Evolutionary conservation across 2,329 filamentous ascomycete species (phyloP), one percentile per base, ranked within the genome.

Genomic region (Penicillium expansum): DNA sequence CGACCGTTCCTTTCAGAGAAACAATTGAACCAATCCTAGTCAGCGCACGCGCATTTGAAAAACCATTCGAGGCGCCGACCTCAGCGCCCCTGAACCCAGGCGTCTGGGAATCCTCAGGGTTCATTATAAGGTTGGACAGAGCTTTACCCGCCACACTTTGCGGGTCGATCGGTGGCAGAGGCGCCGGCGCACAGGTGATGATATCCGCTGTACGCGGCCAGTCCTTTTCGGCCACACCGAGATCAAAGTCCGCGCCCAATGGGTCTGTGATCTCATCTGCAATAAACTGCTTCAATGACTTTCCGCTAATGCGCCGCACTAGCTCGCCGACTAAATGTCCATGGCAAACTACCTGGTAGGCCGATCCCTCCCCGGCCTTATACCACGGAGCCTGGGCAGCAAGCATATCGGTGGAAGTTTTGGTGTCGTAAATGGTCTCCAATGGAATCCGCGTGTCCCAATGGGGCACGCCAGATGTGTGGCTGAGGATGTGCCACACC

Each of bases 281-380:
- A 27, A 79, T 69, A 57, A 82, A 82, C 32, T 80, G 66, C n/a
- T 66, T 70, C 37, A 82, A 57, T 0, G 72, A 58, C 57, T 76
- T 75, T 0, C 79, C 79, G 0, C 69, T 77, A 0, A 71, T 62
- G 0, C 78, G 72, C 1, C 70, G 69, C 2, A 82, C 69, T 1
- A 82, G 48, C 56, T 80, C 79, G 4, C 77, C 76, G 1, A 81
- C 52, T 0, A 80, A 61, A 55, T 76, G 72, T 2, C 79, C 80
- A 51, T 76, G 72, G 8, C 63, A 55, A 1, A 52, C 1, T 4
- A 63, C 13, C 13, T 79, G 75, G 60, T 80, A 80, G 0, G 71
- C 77, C 1, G 64, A 70, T 11, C 65, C 67, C 3, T 71, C 74
- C 4, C 78, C 78, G 1, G 78, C 75, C 13, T 61, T 65, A 69